Evolutionary conservation across 139 green algal species (phyloP).

Genomic region (Closterium sp.): DNA sequence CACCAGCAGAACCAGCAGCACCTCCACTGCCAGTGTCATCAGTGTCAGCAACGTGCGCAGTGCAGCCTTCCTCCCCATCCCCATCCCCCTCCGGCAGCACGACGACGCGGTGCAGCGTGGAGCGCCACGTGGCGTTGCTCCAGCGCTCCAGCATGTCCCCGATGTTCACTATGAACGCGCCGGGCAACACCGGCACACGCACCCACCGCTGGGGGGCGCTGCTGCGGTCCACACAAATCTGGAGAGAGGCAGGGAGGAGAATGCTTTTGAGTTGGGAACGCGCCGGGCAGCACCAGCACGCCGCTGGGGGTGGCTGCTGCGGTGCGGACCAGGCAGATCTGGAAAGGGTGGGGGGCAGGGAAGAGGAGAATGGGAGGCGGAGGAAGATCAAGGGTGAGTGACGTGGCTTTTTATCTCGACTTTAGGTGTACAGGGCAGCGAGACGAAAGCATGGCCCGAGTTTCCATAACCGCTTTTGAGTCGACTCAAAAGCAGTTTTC

Average conservation of each 20-base stretch:
- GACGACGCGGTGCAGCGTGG: slow-evolving; percentile 27
- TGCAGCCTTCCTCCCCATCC: not conserved
- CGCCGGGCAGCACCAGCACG: too few species aligned
- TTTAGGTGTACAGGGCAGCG: too few species aligned
- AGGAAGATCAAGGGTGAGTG: too few species aligned
- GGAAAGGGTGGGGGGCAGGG: too few species aligned
- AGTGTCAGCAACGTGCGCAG: not conserved
- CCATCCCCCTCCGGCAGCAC: not conserved
- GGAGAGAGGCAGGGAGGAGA: not conserved
- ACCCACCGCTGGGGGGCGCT: not conserved
- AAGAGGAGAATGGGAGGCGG: too few species aligned
- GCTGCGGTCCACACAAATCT: not conserved
- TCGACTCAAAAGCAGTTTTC: too few species aligned
- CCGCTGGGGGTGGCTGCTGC: not conserved
- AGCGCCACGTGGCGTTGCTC: slow-evolving; percentile 64
- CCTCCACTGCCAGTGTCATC: not conserved
- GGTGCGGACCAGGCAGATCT: not conserved
- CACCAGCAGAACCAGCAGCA: not conserved
- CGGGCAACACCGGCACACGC: not conserved
- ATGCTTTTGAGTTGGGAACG: too few species aligned
- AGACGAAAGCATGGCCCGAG: too few species aligned
- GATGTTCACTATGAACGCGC: slow-evolving; percentile 84
- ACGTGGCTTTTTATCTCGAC: too few species aligned
- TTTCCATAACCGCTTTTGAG: too few species aligned
- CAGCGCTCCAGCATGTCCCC: slow-evolving; percentile 89